Conservation (phyloP, 106 monocot species). For the Platanthera zijinensis region DNA sequence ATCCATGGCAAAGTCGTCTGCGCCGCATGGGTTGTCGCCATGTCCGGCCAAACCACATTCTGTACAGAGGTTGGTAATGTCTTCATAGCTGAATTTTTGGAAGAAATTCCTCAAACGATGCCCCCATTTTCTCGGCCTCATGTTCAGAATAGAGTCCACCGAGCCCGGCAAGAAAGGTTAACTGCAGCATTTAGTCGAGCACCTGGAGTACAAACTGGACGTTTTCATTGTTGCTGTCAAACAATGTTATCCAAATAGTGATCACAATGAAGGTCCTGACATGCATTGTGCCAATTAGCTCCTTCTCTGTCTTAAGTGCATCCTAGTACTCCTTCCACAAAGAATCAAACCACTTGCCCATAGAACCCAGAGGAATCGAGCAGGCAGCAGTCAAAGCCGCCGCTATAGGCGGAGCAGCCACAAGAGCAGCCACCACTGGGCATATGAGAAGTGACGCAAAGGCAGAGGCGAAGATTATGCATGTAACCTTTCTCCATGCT, state of each 20-base stretch:
- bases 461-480: conserved; percentile 63
- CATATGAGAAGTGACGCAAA: conserved; percentile 61
- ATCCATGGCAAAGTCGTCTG: no score
- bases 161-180: no score
- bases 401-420: conserved; percentile 72
- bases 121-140: no score
- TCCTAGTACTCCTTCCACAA: conserved; percentile 54
- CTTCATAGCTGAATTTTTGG: no score
- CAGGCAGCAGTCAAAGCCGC: conserved; percentile 62
- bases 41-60: no score
- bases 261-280: conserved; percentile 46
- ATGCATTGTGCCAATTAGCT: conserved; percentile 51
- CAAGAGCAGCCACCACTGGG: conserved; percentile 75
- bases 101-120: no score
- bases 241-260: conserved; percentile 59
- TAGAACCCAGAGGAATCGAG: conserved; percentile 59
- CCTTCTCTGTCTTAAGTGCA: conserved; percentile 43
- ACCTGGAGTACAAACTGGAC: no score
- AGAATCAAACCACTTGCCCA: conserved; percentile 89
- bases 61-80: no score
- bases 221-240: no score
- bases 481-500: conserved; percentile 59
- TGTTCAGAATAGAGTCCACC: no score
- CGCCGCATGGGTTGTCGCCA: no score
- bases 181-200: no score